Percentiles rank a stretch among this genome's conserved stretches.
phyloP scores from a whole-genome alignment of 1,284 basidiomycete species.

The Cutaneotrichosporon sp. region DNA sequence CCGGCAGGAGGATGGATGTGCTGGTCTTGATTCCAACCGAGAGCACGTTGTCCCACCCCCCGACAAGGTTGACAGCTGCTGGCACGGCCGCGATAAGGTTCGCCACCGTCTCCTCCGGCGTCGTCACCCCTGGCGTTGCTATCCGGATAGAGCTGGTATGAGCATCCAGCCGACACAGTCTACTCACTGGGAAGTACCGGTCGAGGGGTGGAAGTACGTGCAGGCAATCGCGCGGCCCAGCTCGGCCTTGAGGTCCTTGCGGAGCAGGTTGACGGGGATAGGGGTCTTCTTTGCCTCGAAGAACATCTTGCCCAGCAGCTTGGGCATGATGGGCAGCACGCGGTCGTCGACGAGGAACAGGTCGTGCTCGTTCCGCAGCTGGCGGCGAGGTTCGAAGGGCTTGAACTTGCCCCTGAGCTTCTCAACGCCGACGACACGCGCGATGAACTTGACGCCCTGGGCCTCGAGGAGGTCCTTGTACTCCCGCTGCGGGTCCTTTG shows the following conservation, averaged over 20 bases:
- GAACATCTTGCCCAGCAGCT: slow-evolving; percentile 81
- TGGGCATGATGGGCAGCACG: slow-evolving; percentile 79
- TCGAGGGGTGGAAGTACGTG: slow-evolving; percentile 89
- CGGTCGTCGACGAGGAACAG: slow-evolving; percentile 91
- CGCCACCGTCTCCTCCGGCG: slow-evolving; percentile 62
- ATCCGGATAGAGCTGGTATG: slow-evolving; percentile 72
- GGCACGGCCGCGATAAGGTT: slow-evolving; percentile 80
- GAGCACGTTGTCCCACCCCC: slow-evolving; percentile 88
- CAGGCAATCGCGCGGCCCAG: slow-evolving; percentile 84
- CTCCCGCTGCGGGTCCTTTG: slow-evolving; percentile 90
- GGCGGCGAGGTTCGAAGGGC: slow-evolving; percentile 80
- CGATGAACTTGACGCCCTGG: slow-evolving; percentile 78
- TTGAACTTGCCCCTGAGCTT: slow-evolving; percentile 92
- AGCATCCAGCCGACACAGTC: no score
- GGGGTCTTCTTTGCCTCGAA: slow-evolving; percentile 97
- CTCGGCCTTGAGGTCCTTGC: slow-evolving; percentile 82
- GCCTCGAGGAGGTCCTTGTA: slow-evolving; percentile 85
- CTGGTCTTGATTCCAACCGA: slow-evolving; percentile 87
- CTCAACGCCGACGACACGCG: slow-evolving; percentile 81
- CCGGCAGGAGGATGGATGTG: slow-evolving; percentile 74
- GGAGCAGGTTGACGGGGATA: slow-evolving; percentile 78
- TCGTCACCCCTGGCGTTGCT: slow-evolving; percentile 63
- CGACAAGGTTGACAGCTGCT: slow-evolving; percentile 64
- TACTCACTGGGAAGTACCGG: slow-evolving; percentile 79
- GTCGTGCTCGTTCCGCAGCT: slow-evolving; percentile 81